phyloP scores from a whole-genome alignment of 306 rosid genomes.

The Ormosia emarginata region DNA sequence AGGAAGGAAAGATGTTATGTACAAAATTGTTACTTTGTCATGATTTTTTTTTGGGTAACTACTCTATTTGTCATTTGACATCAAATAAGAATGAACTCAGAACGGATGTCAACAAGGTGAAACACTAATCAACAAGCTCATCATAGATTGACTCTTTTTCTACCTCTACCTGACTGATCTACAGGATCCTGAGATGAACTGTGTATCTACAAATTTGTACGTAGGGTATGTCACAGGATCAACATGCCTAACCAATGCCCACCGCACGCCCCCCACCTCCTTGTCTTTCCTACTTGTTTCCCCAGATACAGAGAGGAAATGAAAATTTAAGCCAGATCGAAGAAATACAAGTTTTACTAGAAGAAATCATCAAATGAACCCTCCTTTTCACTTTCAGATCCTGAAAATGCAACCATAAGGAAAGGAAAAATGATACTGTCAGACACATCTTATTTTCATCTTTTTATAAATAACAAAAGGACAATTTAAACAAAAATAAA shows the following conservation, averaged over 20 bases:
- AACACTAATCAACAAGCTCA: constrained; percentile 25
- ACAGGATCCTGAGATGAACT: constrained; percentile 32
- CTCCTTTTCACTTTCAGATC: constrained; percentile 65
- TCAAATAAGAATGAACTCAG: constrained; percentile 5
- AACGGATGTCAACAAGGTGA: constrained; percentile 16
- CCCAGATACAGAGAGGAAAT: constrained; percentile 8
- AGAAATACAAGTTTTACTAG: constrained; percentile 50
- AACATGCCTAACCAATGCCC: constrained; percentile 26
- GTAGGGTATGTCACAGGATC: constrained; percentile 13
- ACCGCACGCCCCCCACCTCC: neutral
- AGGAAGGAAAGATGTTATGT: constrained; percentile 5
- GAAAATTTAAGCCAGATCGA: constrained; percentile 38
- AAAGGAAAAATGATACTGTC: neutral
- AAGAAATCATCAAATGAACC: constrained; percentile 87
- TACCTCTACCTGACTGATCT: constrained; percentile 40
- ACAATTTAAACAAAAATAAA: constrained; percentile 5
- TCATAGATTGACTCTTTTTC: constrained; percentile 19
- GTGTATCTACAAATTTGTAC: constrained; percentile 37
- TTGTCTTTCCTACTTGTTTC: constrained; percentile 18
- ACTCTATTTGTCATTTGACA: constrained; percentile 20
- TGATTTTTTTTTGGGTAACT: no score
- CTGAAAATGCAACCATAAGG: constrained; percentile 53
- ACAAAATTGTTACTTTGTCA: constrained; percentile 13
- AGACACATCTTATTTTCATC: constrained; percentile 4
- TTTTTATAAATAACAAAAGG: neutral